phyloP scores from a whole-genome alignment of 345 rosid genomes.

The Barbarea vulgaris region DNA sequence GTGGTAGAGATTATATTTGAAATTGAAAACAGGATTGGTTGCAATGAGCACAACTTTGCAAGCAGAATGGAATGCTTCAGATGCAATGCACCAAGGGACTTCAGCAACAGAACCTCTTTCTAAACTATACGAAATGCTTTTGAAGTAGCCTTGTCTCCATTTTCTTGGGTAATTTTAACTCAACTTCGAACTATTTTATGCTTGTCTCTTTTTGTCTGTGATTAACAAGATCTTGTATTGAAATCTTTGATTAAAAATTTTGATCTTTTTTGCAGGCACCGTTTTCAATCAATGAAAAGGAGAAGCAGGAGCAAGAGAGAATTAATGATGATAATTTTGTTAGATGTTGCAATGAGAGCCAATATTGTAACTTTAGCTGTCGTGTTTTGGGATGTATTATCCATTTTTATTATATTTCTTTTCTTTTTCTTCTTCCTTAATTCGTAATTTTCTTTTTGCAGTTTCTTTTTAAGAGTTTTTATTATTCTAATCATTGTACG shows the following conservation, averaged over 20 bases:
- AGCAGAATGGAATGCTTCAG: slow-evolving; percentile 89
- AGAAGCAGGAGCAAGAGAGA: slow-evolving; percentile 29
- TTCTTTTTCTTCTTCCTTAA: slow-evolving; percentile 9
- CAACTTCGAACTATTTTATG: neutral
- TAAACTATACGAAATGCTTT: slow-evolving; percentile 27
- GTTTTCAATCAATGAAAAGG: slow-evolving; percentile 35
- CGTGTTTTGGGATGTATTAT: slow-evolving; percentile 47
- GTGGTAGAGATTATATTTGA: neutral
- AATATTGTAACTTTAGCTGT: slow-evolving; percentile 43
- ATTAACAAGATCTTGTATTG: neutral
- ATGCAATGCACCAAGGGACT: slow-evolving; percentile 87
- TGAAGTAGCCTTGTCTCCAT: slow-evolving; percentile 27
- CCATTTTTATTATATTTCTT: slow-evolving; percentile 31
- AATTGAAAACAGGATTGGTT: slow-evolving; percentile 56
- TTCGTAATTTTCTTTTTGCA: slow-evolving; percentile 34
- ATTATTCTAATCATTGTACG: slow-evolving; percentile 52
- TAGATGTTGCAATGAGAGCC: slow-evolving; percentile 43
- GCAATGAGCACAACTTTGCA: slow-evolving; percentile 90
- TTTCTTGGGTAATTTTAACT: slow-evolving; percentile 38
- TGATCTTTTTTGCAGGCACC: slow-evolving; percentile 25
- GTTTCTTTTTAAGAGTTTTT: slow-evolving; percentile 40
- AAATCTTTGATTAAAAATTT: neutral
- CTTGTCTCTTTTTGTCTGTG: neutral
- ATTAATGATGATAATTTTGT: slow-evolving; percentile 41
- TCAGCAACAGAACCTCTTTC: slow-evolving; percentile 45